phyloP scores from a whole-genome alignment of 805 yeast genomes.

The Jamesozyma lodderae region DNA sequence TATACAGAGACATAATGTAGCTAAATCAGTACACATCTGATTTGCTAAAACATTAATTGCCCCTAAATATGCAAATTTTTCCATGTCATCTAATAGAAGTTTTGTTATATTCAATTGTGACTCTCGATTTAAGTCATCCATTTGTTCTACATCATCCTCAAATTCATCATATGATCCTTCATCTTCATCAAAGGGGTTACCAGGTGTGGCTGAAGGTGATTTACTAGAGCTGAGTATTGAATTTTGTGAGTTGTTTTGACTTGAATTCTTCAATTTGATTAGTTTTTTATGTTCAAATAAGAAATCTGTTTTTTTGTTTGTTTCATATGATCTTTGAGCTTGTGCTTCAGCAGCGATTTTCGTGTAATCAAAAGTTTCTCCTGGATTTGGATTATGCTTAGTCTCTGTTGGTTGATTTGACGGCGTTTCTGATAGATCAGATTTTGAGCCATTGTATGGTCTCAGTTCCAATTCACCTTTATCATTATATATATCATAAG shows the following conservation, averaged over 20 bases:
- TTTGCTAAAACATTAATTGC: constrained; percentile 65
- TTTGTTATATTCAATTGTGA: constrained; percentile 69
- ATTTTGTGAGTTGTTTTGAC: constrained; percentile 3
- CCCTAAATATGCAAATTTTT: constrained; percentile 88
- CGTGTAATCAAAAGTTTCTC: constrained; percentile 54
- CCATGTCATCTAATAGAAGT: constrained; percentile 69
- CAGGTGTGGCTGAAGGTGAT: neutral
- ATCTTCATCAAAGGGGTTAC: constrained; percentile 14
- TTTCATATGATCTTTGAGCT: constrained; percentile 54
- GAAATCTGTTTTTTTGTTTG: constrained; percentile 49
- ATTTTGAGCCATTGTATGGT: constrained; percentile 11
- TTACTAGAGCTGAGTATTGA: constrained; percentile 11
- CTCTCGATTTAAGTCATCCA: constrained; percentile 30
- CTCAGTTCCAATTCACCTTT: constrained; percentile 55
- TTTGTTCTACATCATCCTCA: constrained; percentile 29
- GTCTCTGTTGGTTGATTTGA: neutral
- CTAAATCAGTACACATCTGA: constrained; percentile 75
- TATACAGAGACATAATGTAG: constrained; percentile 44
- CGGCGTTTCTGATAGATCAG: neutral
- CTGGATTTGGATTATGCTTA: neutral
- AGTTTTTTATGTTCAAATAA: constrained; percentile 36
- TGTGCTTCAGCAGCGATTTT: constrained; percentile 83
- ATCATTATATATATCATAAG: constrained; percentile 70
- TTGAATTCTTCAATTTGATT: constrained; percentile 11
- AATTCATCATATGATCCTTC: constrained; percentile 34